Evolutionary conservation across 2,329 filamentous ascomycete genomes (phyloP), one percentile per base, ranked within the genome.

Genomic region (Pseudocercospora macadamiae): DNA sequence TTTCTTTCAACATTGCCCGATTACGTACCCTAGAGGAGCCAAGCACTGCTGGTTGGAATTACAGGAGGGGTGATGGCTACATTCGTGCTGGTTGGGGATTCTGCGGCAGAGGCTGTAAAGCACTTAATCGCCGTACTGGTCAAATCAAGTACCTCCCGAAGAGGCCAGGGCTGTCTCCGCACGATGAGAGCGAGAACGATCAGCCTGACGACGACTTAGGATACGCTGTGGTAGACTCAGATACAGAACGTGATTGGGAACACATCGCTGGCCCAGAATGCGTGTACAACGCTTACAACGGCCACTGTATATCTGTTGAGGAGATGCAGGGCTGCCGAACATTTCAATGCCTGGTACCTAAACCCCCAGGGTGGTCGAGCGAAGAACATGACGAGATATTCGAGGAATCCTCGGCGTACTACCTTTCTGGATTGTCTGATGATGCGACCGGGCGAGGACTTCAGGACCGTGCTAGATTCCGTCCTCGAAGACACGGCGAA

Each of bases 201-300:
- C 14, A 30, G 7, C 12, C 36, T 39, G 23, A 25, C n/a, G 47
- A 19, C 23, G 47, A 30, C 25, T 21, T 18, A n/a, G 16, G 19
- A 18, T 26, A 30, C 30, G 47, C 26, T 9, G 19, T 25, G 10
- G 23, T 44, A 3, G 36, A 25, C 34, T n/a, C 34, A 1, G 51
- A 39, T 5, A 18, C 23, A 19, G 16, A 54, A 4, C 12, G 23
- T 26, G 45, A 44, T 21, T 16, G 37, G 8, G 63, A 65, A 37
- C 63, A 65, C 51, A 51, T 65, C 30, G 61, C 63, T 2, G 63
- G 63, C 0, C 61, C 58, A 1, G 23, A 28, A 1, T 62, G 63
- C 34, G 30, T 2, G 7, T 10, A 10, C 19, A 51, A 51, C 25
- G 63, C 51, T 25, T 63, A 64, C 55, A 60, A 14, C 25, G 64